Conservation (phyloP, 2,329 filamentous ascomycete genomes). For the Aplosporella prunicola region DNA sequence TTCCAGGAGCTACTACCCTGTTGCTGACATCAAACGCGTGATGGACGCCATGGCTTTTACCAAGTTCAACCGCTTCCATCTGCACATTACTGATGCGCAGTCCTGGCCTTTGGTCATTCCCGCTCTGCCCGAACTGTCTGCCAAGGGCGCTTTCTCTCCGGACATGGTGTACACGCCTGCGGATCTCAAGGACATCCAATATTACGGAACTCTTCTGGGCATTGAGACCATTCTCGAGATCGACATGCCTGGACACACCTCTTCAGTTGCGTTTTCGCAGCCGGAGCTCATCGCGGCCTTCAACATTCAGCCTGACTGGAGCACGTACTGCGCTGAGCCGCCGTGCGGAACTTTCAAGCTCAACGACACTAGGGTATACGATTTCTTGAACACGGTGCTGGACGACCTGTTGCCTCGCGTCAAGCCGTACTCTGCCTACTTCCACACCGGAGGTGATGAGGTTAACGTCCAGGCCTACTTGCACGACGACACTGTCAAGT, state of each 20-base stretch:
- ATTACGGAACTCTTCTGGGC: constrained; percentile 59
- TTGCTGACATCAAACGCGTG: constrained; percentile 59
- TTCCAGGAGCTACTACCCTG: constrained; percentile 60
- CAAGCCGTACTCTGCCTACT: constrained; percentile 49
- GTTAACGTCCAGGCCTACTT: constrained; percentile 60
- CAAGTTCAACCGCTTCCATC: constrained; percentile 74
- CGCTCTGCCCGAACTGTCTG: constrained; percentile 59
- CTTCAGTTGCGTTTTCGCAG: constrained; percentile 54
- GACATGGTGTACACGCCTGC: constrained; percentile 57
- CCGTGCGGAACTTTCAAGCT: constrained; percentile 61
- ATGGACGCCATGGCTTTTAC: constrained; percentile 70
- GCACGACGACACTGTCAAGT: constrained; percentile 62
- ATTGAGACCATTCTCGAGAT: constrained; percentile 67
- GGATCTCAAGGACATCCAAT: constrained; percentile 58
- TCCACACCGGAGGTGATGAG: constrained; percentile 84
- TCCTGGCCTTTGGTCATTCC: constrained; percentile 80
- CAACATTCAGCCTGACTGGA: constrained; percentile 45
- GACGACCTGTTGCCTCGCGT: constrained; percentile 68
- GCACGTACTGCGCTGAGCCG: constrained; percentile 44
- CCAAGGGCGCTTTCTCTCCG: constrained; percentile 62
- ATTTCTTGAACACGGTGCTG: constrained; percentile 63
- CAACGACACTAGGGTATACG: constrained; percentile 59
- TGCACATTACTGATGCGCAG: constrained; percentile 75
- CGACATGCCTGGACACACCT: constrained; percentile 73
- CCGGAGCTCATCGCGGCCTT: constrained; percentile 63